A percentile compares a stretch with the other conserved stretches of the same genome.
These are phyloP conservation scores for Phytophthora pini DNA, from an alignment of 352 stramenopile species.

Conservation along the genomic window DNA sequence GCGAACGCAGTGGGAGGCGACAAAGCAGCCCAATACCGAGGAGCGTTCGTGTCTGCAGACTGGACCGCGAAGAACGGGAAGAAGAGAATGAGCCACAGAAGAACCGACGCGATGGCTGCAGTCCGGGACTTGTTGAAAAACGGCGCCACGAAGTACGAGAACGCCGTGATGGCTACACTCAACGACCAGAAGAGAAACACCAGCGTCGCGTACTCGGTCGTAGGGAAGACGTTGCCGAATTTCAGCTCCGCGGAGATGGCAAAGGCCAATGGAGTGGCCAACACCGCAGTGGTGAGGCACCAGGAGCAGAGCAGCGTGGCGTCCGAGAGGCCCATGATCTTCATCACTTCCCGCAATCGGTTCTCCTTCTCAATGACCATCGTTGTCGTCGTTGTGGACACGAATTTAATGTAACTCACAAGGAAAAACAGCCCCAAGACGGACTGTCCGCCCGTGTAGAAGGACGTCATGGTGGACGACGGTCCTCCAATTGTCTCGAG, in stretches of 20 bases:
- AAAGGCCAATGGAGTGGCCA: conserved; percentile 61
- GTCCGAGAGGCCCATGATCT: conserved; percentile 84
- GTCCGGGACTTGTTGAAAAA: conserved; percentile 79
- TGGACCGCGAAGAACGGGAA: conserved; percentile 79
- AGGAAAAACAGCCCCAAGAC: conserved; percentile 68
- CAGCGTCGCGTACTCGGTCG: conserved; percentile 61
- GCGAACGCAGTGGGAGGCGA: conserved; percentile 71
- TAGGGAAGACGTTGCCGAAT: conserved; percentile 71
- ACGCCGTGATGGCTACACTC: conserved; percentile 63
- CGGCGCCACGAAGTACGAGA: conserved; percentile 68
- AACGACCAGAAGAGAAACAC: conserved; percentile 75
- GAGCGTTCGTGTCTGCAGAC: conserved; percentile 38
- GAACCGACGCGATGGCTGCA: conserved; percentile 64
- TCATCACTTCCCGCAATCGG: conserved; percentile 80
- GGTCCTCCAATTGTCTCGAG: conserved; percentile 44
- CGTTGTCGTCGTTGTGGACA: conserved; percentile 68
- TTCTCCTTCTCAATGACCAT: conserved; percentile 89
- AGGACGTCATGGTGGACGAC: conserved; percentile 54
- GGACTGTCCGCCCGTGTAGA: conserved; percentile 68
- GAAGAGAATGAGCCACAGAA: conserved; percentile 78
- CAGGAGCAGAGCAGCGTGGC: conserved; percentile 68
- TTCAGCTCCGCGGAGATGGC: conserved; percentile 61
- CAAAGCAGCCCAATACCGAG: conserved; percentile 62
- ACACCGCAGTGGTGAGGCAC: conserved; percentile 53
- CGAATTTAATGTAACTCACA: conserved; percentile 70